phyloP scores from a whole-genome alignment of 495 filamentous ascomycete genomes.

The Gamarada debralockiae region DNA sequence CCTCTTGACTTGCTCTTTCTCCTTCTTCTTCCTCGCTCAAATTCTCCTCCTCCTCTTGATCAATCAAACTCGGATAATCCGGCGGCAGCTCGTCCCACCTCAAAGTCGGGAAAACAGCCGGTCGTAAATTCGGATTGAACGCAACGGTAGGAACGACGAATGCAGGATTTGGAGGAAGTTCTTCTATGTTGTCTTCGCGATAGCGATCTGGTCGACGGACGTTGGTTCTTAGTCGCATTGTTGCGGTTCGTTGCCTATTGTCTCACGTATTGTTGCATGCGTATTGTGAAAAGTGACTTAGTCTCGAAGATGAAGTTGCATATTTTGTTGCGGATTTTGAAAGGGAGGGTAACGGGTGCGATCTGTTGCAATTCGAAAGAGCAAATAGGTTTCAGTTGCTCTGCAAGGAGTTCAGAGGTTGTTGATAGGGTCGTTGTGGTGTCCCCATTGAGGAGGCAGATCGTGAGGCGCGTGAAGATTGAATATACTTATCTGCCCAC shows the following conservation, averaged over 20 bases:
- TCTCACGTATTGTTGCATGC: neutral
- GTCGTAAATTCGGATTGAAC: constrained; percentile 11
- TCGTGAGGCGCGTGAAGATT: too few species aligned
- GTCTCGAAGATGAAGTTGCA: too few species aligned
- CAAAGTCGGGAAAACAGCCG: constrained; percentile 5
- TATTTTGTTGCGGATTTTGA: too few species aligned
- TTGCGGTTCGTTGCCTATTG: neutral
- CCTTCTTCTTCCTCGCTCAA: neutral
- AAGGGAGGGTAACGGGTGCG: too few species aligned
- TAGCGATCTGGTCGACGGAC: constrained; percentile 5
- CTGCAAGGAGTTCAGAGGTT: too few species aligned
- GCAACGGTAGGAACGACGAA: neutral
- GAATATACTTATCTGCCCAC: too few species aligned
- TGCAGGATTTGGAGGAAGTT: neutral
- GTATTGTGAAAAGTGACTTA: neutral
- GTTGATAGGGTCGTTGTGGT: too few species aligned
- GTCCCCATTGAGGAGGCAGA: too few species aligned
- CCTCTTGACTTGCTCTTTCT: too few species aligned
- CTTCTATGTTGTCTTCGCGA: neutral
- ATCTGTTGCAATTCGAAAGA: too few species aligned
- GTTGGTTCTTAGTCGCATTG: constrained; percentile 1
- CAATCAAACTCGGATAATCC: neutral
- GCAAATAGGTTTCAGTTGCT: too few species aligned
- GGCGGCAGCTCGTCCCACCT: constrained; percentile 2
- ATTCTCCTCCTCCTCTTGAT: too few species aligned